Evolutionary conservation across 352 stramenopile species (phyloP).

Genomic region (Globisporangium megalacanthum): DNA sequence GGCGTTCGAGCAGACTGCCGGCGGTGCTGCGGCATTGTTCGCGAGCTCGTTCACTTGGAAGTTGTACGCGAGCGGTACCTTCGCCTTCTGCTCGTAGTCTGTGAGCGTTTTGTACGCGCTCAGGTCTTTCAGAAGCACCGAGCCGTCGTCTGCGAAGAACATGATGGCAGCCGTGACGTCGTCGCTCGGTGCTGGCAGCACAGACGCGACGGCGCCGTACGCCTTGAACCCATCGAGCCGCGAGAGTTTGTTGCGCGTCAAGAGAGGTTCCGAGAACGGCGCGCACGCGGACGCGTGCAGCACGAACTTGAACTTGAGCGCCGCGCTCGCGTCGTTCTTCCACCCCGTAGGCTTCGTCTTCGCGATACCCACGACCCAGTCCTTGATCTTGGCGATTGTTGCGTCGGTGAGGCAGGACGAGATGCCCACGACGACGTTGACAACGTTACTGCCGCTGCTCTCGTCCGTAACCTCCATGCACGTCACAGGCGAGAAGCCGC

Average conservation of each 20-base stretch:
- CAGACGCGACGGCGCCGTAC: neutral
- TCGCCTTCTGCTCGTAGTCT: neutral
- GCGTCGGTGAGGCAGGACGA: constrained; percentile 11
- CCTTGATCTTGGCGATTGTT: constrained; percentile 5
- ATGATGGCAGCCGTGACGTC: neutral
- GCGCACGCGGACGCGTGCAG: neutral
- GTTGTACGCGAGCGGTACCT: constrained; percentile 9
- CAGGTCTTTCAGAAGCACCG: neutral
- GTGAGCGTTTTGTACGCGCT: constrained; percentile 7
- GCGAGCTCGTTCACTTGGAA: constrained; percentile 12
- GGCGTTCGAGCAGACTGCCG: constrained; percentile 1
- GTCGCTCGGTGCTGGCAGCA: neutral
- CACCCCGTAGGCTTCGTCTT: constrained; percentile 5
- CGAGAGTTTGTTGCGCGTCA: neutral
- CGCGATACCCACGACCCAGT: constrained; percentile 6
- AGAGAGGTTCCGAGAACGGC: neutral
- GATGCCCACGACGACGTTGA: constrained; percentile 7
- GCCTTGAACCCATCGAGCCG: constrained; percentile 1
- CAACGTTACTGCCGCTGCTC: constrained; percentile 1
- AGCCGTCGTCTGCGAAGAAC: constrained; percentile 9
- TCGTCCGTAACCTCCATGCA: constrained; percentile 9
- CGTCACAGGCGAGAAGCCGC: neutral
- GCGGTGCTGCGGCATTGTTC: neutral
- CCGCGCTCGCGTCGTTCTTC: constrained; percentile 4
- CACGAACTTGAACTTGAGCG: constrained; percentile 11